These are phyloP conservation scores for Rosa persica DNA, from an alignment of 306 rosid genomes.

Conservation along the genomic window DNA sequence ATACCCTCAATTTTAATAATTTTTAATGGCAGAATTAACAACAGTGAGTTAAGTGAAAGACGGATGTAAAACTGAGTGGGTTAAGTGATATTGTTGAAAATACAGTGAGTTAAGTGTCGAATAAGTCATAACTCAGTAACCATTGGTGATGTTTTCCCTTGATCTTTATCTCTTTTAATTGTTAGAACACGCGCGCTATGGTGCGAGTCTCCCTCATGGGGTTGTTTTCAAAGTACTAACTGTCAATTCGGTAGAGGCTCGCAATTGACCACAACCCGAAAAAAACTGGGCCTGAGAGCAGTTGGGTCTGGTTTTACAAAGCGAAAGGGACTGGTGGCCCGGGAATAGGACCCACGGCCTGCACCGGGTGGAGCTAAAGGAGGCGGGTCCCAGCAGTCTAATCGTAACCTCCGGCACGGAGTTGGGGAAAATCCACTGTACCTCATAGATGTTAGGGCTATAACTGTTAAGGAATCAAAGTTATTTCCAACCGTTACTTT, in stretches of 20 bases:
- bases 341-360: not conserved
- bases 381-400: not conserved
- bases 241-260: slow-evolving; percentile 4
- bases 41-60: no score
- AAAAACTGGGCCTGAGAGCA: slow-evolving; percentile 3
- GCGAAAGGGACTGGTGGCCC: not conserved
- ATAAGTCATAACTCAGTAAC: no score
- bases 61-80: no score
- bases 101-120: no score
- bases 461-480: not conserved
- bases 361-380: not conserved
- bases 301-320: not conserved
- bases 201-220: not conserved
- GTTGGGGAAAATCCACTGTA: no score
- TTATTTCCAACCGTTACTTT: not conserved
- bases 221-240: not conserved
- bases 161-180: not conserved
- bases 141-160: no score
- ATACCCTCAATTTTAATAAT: no score
- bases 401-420: not conserved
- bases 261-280: not conserved
- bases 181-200: not conserved
- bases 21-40: no score
- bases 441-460: not conserved
- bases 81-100: no score